These are phyloP conservation scores for Pterocarpus macrocarpus DNA, from an alignment of 306 rosid species.

Conservation along the genomic window DNA sequence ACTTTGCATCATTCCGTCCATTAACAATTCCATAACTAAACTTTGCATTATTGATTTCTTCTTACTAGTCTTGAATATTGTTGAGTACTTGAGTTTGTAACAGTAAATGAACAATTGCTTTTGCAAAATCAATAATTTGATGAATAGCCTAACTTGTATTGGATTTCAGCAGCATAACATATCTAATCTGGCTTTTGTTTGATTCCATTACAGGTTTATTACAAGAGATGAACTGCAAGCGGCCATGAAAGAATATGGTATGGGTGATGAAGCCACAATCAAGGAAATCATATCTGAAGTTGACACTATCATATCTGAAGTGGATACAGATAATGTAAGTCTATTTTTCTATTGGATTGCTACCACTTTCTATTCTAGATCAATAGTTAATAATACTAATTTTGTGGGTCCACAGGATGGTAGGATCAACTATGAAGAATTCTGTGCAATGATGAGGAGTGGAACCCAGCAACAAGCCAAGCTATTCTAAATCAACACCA, in stretches of 20 bases:
- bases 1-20: too few relatives aligned
- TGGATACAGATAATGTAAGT: conserved; percentile 90
- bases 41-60: too few relatives aligned
- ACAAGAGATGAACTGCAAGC: conserved; percentile 84
- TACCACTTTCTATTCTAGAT: conserved; percentile 18
- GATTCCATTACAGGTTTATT: conserved; percentile 66
- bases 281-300: too few relatives aligned
- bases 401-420: conserved; percentile 71
- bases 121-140: conserved; percentile 26
- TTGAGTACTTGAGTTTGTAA: background rate
- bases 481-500: conserved; percentile 55
- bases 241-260: conserved; percentile 93
- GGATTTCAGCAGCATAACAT: background rate
- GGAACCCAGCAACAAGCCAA: conserved; percentile 78
- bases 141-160: background rate
- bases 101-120: background rate
- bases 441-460: conserved; percentile 90
- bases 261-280: conserved; percentile 93
- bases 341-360: conserved; percentile 7
- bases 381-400: conserved; percentile 29
- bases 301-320: too few relatives aligned
- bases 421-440: conserved; percentile 86
- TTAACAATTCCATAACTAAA: too few relatives aligned
- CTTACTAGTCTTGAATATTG: too few relatives aligned
- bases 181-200: conserved; percentile 21